Evolutionary conservation across 2,329 filamentous ascomycete genomes (phyloP), one percentile per base, ranked within the genome.

Genomic region (Talaromyces sp.): DNA sequence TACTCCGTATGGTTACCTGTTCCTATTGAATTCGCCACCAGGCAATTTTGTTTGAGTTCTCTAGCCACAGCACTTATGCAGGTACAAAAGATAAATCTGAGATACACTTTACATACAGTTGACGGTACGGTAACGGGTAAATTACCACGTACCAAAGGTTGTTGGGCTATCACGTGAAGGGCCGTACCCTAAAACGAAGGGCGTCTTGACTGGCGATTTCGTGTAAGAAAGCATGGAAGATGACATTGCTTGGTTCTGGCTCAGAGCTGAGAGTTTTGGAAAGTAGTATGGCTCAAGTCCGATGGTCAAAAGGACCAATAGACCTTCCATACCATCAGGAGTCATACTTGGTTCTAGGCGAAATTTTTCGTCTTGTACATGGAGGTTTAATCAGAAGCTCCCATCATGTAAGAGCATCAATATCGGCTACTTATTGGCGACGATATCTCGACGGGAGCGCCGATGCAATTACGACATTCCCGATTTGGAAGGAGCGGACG

Each of bases 1-100:
- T n/a, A 29, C 5, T n/a, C n/a, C n/a, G n/a, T n/a, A n/a, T n/a
- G n/a, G 27, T 2, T 29, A 11, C 25, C 49, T 53, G 49, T 34
- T 56, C 29, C 51, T 22, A 7, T 38, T 6, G 7, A 17, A 15
- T 56, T 56, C 53, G 53, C 53, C 53, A 56, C 53, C 53, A 36
- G 53, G n/a, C 53, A 56, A 56, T 56, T 56, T 56, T 15, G 29
- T 36, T 56, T 38, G 53, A 56, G 53, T 56, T 56, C 53, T 56
- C 31, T 56, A 56, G 29, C 53, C 31, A 56, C 53, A 56, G 29
- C 53, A 22, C 53, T 56, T 38, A 56, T 56, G 53, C 53, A 56
- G 53, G 53, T 38, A 56, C 53, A 54, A 38, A 56, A 36, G 19
- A 56, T n/a, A 22, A 56, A 15, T 56, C 29, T 36, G 25, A 27